Conservation (phyloP, 768 basidiomycete genomes). For the Thelephora ganbajun region DNA sequence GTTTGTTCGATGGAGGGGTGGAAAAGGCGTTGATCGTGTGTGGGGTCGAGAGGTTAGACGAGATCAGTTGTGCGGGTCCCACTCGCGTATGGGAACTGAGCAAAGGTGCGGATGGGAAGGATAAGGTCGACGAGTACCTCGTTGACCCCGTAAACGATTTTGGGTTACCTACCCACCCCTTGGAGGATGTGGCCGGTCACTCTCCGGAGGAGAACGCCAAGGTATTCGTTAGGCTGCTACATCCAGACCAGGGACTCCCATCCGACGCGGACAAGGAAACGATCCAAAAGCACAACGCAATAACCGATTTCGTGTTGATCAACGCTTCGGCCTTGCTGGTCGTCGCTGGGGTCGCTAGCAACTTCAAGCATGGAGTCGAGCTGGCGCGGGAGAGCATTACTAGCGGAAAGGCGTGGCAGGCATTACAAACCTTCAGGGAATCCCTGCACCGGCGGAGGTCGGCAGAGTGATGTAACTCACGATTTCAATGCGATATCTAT, state of each 20-base stretch:
- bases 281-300: constrained; percentile 42
- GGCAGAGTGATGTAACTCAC: too few relatives aligned
- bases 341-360: constrained; percentile 61
- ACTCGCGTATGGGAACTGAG: constrained; percentile 76
- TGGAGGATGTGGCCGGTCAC: constrained; percentile 57
- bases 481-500: too few relatives aligned
- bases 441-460: too few relatives aligned
- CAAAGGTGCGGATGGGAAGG: not conserved
- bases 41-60: constrained; percentile 83
- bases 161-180: constrained; percentile 58
- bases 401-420: constrained; percentile 17
- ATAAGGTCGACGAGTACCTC: not conserved
- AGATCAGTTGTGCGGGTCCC: constrained; percentile 88
- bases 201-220: constrained; percentile 71
- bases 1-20: constrained; percentile 60
- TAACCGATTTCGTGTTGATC: constrained; percentile 55
- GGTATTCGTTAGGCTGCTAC: constrained; percentile 53
- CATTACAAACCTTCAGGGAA: constrained; percentile 13
- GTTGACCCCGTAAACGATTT: constrained; percentile 56
- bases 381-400: constrained; percentile 15
- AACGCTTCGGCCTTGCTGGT: constrained; percentile 85
- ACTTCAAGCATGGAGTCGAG: constrained; percentile 56
- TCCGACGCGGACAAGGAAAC: constrained; percentile 23
- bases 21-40: constrained; percentile 85
- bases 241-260: constrained; percentile 41